Evolutionary conservation across 306 rosid species (phyloP).

Genomic region (Quercus parvula): DNA sequence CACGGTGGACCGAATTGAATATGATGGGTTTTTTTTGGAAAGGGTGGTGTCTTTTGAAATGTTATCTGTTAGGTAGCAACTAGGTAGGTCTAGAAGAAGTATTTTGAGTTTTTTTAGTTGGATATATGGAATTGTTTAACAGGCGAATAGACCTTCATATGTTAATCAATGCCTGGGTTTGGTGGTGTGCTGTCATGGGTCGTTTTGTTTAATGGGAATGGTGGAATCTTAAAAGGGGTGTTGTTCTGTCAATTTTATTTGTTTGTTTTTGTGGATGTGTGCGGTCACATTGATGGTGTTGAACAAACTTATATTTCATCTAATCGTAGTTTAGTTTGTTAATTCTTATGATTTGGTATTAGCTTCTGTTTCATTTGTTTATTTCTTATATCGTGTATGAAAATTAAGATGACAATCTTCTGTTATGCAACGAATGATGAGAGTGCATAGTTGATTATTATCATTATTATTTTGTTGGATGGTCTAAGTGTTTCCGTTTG

Average conservation of each 20-base stretch:
- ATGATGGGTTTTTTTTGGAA: not conserved
- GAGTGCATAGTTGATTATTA: too few relatives aligned
- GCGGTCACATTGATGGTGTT: conserved; percentile 49
- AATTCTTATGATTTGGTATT: not conserved
- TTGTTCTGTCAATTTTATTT: not conserved
- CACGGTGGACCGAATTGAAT: conserved; percentile 8
- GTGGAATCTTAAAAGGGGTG: conserved; percentile 11
- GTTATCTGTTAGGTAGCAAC: not conserved
- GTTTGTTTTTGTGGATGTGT: conserved; percentile 12
- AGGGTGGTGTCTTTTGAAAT: conserved; percentile 1
- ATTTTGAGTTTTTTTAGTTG: conserved; percentile 6
- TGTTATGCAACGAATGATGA: too few relatives aligned
- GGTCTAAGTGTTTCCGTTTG: too few relatives aligned
- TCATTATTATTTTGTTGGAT: too few relatives aligned
- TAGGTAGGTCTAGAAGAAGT: conserved; percentile 5
- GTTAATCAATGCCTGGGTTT: not conserved
- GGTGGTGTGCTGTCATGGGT: conserved; percentile 12
- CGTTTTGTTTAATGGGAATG: conserved; percentile 8
- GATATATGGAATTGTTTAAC: conserved; percentile 12
- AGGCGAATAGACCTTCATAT: conserved; percentile 1
- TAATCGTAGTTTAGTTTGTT: conserved; percentile 32
- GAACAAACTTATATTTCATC: conserved; percentile 40
- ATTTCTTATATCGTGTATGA: not conserved
- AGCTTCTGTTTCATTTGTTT: too few relatives aligned
- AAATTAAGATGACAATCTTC: not conserved